phyloP scores from a whole-genome alignment of 2,329 filamentous ascomycete species.

The Diaporthe eres region DNA sequence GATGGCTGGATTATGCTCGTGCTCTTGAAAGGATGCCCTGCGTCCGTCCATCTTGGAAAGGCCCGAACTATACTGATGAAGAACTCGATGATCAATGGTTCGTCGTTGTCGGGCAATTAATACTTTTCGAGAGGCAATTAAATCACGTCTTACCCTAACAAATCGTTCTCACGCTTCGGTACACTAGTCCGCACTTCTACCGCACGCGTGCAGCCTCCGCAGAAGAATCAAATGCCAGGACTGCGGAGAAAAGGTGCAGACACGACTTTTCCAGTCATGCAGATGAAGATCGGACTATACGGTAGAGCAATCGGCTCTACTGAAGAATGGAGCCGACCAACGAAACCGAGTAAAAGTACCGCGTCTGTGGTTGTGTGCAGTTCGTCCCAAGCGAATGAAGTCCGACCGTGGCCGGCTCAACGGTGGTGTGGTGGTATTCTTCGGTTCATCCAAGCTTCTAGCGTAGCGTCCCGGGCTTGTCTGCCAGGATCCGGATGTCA shows the following conservation, averaged over 20 bases:
- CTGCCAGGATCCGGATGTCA: slow-evolving; percentile 5
- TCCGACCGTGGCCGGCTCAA: background rate
- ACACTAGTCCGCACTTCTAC: background rate
- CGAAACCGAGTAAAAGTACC: background rate
- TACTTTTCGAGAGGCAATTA: background rate
- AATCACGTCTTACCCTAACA: too few relatives aligned
- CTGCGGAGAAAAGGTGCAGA: background rate
- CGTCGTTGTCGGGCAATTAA: background rate
- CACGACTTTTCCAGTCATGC: background rate
- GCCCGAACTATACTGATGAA: background rate
- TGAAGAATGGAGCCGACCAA: background rate
- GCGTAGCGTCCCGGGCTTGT: slow-evolving; percentile 21
- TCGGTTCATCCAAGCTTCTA: slow-evolving; percentile 25
- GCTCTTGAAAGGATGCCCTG: background rate
- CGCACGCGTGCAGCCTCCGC: background rate
- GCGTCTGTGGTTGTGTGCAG: background rate
- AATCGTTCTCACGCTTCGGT: background rate
- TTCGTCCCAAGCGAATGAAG: slow-evolving; percentile 21
- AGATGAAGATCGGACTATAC: background rate
- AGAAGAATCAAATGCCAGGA: background rate
- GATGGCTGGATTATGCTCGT: background rate
- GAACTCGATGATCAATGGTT: background rate
- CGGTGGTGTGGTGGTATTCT: slow-evolving; percentile 4
- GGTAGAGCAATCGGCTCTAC: background rate
- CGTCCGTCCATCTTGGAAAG: background rate